Evolutionary conservation across 2,329 filamentous ascomycete species (phyloP), one percentile per base, ranked within the genome.

Genomic region (Curvularia sp.): DNA sequence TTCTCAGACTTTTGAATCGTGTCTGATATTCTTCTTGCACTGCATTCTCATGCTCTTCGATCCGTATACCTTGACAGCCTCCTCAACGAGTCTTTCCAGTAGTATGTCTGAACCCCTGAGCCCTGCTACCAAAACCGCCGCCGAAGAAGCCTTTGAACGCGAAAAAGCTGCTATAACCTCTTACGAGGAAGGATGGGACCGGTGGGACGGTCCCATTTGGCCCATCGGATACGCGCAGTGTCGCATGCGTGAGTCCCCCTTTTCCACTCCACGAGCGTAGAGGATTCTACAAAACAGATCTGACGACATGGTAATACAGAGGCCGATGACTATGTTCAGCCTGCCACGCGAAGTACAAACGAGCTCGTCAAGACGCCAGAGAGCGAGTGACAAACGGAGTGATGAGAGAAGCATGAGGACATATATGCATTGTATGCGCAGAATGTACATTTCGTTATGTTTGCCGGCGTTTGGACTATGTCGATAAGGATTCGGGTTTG

Each of bases 171-270:
- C 64, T 7, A 65, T 72, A 6, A 62, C 53, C 5, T 65, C 65
- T n/a, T 73, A 71, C 55, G 68, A 71, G 48, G 58, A 71, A 25
- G 68, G 65, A 7, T 71, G 65, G 64, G 69, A 72, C 57, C 55
- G 63, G 28, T 70, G 64, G 66, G 69, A 72, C 38, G 68, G 66
- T 3, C 70, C 67, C 9, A 41, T 67, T 27, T 70, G 62, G 64
- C 68, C 66, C 6, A 49, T 68, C 1, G 68, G 67, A 34, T 64
- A 62, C 36, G 58, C 64, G n/a, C 68, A 71, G 54, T 71, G 67
- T 53, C 59, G 58, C 18, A 61, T 68, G 53, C 66, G 66, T 68
- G 62, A 52, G 54, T 53, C 27, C 9, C 3, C 3, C 8, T 18
- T 25, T 25, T n/a, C 7, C 21, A 13, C 5, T 15, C 12, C 8